Evolutionary conservation across 2,329 filamentous ascomycete genomes (phyloP).

Genomic region (Trichoderma lentiforme): DNA sequence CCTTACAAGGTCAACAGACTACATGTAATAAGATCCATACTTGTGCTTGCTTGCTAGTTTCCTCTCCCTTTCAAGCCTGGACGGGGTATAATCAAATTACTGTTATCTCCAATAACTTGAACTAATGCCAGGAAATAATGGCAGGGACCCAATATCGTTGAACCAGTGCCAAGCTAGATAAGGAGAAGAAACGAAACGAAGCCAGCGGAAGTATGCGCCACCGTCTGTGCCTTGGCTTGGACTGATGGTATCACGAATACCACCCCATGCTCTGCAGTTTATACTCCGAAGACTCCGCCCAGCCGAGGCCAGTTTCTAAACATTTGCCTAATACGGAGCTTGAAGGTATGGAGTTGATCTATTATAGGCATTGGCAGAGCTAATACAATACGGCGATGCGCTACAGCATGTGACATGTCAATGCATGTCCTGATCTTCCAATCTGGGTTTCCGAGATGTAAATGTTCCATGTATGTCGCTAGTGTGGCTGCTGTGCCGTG

Average conservation of each 20-base stretch:
- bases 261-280: background rate
- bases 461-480: background rate
- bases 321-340: background rate
- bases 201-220: background rate
- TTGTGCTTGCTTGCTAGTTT: background rate
- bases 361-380: background rate
- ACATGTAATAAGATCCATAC: no score
- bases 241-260: background rate
- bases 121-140: background rate
- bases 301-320: background rate
- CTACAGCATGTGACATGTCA: background rate
- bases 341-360: background rate
- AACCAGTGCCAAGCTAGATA: background rate
- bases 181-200: background rate
- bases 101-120: background rate
- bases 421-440: background rate
- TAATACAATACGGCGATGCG: background rate
- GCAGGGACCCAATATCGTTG: background rate
- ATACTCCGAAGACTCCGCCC: background rate
- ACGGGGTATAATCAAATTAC: background rate
- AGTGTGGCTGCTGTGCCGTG: background rate
- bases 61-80: background rate
- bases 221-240: background rate
- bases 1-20: background rate
- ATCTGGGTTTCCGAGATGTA: background rate